These are phyloP conservation scores for Prinsepia uniflora DNA, from an alignment of 306 rosid species.

Conservation along the genomic window DNA sequence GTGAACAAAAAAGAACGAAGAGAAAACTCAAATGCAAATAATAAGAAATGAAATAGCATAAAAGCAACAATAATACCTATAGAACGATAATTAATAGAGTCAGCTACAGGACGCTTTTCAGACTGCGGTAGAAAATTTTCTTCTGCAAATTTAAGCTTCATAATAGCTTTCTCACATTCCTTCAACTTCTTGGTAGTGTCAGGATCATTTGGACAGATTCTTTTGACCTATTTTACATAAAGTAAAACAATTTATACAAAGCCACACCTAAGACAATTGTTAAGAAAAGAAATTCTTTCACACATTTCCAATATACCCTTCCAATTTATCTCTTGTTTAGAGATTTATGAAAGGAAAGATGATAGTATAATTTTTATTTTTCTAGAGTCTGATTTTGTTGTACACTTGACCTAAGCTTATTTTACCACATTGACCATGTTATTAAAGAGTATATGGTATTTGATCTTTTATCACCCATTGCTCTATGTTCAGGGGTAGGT, in stretches of 20 bases:
- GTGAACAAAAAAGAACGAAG: not conserved
- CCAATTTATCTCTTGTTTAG: not conserved
- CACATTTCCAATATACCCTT: not conserved
- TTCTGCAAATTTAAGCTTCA: conserved; percentile 93
- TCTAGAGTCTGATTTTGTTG: not conserved
- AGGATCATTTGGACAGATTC: conserved; percentile 78
- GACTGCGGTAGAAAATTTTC: conserved; percentile 73
- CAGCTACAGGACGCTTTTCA: conserved; percentile 57
- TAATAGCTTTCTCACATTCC: conserved; percentile 96
- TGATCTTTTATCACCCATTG: not conserved
- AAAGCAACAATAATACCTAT: conserved; percentile 57
- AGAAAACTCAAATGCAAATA: not conserved
- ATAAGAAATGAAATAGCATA: not conserved
- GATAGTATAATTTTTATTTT: not conserved
- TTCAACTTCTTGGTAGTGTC: conserved; percentile 85
- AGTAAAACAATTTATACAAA: conserved; percentile 20
- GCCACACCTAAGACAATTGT: conserved; percentile 1
- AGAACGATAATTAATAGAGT: conserved; percentile 62
- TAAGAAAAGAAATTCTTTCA: not conserved
- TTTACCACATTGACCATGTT: not conserved
- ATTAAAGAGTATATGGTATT: not conserved
- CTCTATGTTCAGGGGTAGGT: not conserved
- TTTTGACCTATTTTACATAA: conserved; percentile 65
- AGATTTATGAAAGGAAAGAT: not conserved
- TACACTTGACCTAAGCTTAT: not conserved